phyloP scores from a whole-genome alignment of 495 filamentous ascomycete species.

The Rhizodiscina lignyota region DNA sequence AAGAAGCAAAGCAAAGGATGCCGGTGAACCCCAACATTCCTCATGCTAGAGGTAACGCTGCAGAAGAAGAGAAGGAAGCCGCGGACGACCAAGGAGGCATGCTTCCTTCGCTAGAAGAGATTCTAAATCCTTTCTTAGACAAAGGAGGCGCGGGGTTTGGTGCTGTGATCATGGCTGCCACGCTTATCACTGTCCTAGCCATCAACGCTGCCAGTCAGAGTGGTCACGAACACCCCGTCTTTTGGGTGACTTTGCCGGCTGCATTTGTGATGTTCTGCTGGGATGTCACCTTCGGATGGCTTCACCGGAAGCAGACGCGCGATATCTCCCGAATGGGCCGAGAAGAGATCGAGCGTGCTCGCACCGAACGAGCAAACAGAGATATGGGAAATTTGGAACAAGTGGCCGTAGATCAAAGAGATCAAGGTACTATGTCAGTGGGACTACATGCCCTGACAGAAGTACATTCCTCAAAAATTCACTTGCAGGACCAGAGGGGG shows the following conservation, averaged over 20 bases:
- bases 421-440: background rate
- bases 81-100: constrained; percentile 30
- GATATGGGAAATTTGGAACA: constrained; percentile 8
- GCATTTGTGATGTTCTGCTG: constrained; percentile 46
- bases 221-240: constrained; percentile 31
- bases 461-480: too few species aligned
- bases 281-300: constrained; percentile 42
- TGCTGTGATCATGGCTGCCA: constrained; percentile 41
- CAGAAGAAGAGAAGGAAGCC: constrained; percentile 31
- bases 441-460: too few species aligned
- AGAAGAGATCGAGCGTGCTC: constrained; percentile 29
- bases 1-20: constrained; percentile 31
- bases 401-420: constrained; percentile 2
- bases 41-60: constrained; percentile 34
- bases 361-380: constrained; percentile 18
- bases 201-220: constrained; percentile 38
- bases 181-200: constrained; percentile 38
- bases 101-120: constrained; percentile 42
- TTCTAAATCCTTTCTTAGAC: constrained; percentile 55
- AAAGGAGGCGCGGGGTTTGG: constrained; percentile 43
- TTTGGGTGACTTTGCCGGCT: constrained; percentile 44
- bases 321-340: constrained; percentile 39
- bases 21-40: constrained; percentile 55
- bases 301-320: constrained; percentile 37
- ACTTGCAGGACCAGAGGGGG: too few species aligned